phyloP scores from a whole-genome alignment of 2,329 filamentous ascomycete genomes.

The Ascocoryne sarcoides region DNA sequence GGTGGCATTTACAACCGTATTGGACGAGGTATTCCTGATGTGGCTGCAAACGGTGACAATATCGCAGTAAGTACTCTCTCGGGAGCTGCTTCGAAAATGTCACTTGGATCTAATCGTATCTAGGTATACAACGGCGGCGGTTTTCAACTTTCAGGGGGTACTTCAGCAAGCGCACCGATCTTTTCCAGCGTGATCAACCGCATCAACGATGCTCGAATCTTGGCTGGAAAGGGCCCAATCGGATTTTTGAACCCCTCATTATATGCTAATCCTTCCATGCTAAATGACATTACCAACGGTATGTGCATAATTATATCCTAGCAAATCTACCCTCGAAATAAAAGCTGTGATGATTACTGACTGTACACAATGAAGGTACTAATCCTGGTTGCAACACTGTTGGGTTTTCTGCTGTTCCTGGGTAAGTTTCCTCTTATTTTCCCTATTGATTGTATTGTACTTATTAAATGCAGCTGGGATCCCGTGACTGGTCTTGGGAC shows the following conservation, averaged over 20 bases:
- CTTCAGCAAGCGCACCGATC: conserved; percentile 41
- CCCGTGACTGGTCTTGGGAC: conserved; percentile 25
- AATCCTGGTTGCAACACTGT: conserved; percentile 25
- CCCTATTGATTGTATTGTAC: not conserved
- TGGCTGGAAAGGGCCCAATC: conserved; percentile 26
- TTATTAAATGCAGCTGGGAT: conserved; percentile 24
- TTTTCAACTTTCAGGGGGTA: conserved; percentile 34
- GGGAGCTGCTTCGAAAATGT: too few relatives aligned
- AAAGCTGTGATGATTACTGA: too few relatives aligned
- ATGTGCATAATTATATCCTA: too few relatives aligned
- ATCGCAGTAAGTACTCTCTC: conserved; percentile 19
- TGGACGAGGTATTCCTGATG: conserved; percentile 35
- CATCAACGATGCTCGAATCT: not conserved
- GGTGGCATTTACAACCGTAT: conserved; percentile 15
- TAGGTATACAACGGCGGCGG: conserved; percentile 12
- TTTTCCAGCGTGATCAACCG: conserved; percentile 32
- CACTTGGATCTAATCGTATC: not conserved
- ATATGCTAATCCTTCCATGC: conserved; percentile 34
- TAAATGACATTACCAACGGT: conserved; percentile 27
- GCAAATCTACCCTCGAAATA: too few relatives aligned
- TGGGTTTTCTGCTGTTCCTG: conserved; percentile 25
- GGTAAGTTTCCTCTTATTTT: conserved; percentile 1
- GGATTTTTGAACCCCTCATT: conserved; percentile 44
- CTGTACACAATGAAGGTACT: too few relatives aligned
- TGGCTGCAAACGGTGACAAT: conserved; percentile 26